Conservation (phyloP, 1,284 basidiomycete species). For the Meripilus lineatus region DNA sequence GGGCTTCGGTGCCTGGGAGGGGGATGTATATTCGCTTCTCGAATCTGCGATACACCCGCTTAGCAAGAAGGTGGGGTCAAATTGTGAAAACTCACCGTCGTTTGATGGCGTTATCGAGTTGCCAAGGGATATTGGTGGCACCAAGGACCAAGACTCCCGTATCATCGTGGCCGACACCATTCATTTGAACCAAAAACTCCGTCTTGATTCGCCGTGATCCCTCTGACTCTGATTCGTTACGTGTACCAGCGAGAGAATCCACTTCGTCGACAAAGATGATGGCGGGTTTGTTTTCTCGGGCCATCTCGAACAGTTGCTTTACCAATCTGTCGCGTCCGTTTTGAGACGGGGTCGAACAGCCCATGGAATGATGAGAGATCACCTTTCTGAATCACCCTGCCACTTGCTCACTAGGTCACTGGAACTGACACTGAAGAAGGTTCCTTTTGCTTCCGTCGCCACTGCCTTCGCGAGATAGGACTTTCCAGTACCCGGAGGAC, state of each 20-base stretch:
- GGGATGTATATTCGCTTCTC: constrained; percentile 99
- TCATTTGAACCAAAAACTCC: constrained; percentile 97
- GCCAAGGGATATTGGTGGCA: constrained; percentile 98
- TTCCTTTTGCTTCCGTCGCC: constrained; percentile 97
- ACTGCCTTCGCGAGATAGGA: constrained; percentile 97
- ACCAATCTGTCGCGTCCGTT: too few species aligned
- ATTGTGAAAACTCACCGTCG: constrained; percentile 80
- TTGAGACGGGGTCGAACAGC: too few species aligned
- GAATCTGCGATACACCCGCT: constrained; percentile 49
- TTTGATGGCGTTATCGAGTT: constrained; percentile 97
- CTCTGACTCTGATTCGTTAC: constrained; percentile 95
- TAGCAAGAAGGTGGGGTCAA: too few species aligned
- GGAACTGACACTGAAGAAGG: constrained; percentile 96
- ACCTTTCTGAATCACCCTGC: constrained; percentile 99
- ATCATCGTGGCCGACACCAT: constrained; percentile 97
- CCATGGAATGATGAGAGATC: neutral
- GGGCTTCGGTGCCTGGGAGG: constrained; percentile 90
- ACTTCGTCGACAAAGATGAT: constrained; percentile 99
- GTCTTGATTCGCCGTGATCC: constrained; percentile 97
- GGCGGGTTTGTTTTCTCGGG: constrained; percentile 92
- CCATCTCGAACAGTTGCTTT: constrained; percentile 95
- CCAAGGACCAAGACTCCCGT: constrained; percentile 98
- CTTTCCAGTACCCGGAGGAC: constrained; percentile 94
- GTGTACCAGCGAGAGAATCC: constrained; percentile 91
- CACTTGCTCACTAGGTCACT: constrained; percentile 98